Base-by-base conservation (phyloP, 805 yeast species). In the Tetrapisispora fleetii region DNA sequence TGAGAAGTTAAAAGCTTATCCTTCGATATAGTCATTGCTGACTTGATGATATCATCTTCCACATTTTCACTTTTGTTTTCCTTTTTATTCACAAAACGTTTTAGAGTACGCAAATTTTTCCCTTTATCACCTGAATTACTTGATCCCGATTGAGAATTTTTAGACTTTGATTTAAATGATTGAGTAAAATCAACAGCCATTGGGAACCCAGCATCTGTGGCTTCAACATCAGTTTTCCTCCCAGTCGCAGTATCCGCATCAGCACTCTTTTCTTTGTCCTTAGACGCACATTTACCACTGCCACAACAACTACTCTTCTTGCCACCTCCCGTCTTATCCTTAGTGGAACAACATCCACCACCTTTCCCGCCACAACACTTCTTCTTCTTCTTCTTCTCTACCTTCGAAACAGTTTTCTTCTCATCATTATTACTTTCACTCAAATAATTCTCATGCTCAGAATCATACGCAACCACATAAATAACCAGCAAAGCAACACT, bases 1-100 rank as follows among this genome's bases (percentile, higher is more conserved):
- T 81, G 80, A 0, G 88, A 76, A 28, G 76, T 76, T 28, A 73
- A 54, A 38, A 79, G 62, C 21, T 71, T 65, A 5, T 71, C 61
- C 4, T 64, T 60, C 0, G 80, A 71, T 27, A 73, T 65, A 1
- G 74, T 64, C 48, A 76, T 47, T 10, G 65, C 57, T 38, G 62
- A 60, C 48, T 62, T 62, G 14, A 63, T 59, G 33, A 57, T 45
- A 16, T 52, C 48, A 72, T 52, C 68, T 68, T 62, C 14, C 4
- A 16, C n/a, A 21, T 37, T 33, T 1, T n/a, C 46, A 37, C 16
- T 24, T 8, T 37, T 32, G 9, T 17, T 32, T 2, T 40, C 28
- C 6, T 30, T 37, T 2, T 6, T 13, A 13, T 40, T 48, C 2
- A 47, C 36, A 16, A 46, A 46, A 24, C 48, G 43, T 37, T 46